phyloP scores from a whole-genome alignment of 2,329 filamentous ascomycete species.

The Beauveria pseudobassiana region DNA sequence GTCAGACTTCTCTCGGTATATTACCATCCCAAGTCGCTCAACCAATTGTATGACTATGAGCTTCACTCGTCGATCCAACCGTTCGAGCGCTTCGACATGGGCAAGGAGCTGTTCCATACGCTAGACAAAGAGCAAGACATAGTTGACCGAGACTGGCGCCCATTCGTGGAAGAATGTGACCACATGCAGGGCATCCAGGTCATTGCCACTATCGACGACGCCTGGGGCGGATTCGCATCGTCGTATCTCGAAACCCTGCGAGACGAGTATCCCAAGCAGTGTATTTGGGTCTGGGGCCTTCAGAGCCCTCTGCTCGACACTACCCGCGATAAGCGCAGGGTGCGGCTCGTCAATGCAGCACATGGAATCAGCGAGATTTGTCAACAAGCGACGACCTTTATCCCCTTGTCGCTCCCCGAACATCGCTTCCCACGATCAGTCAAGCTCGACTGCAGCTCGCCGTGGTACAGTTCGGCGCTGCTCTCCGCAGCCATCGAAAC shows the following conservation, averaged over 20 bases:
- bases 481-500: conserved; percentile 72
- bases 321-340: conserved; percentile 41
- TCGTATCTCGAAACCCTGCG: conserved; percentile 69
- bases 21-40: conserved; percentile 80
- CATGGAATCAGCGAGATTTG: conserved; percentile 62
- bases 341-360: conserved; percentile 66
- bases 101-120: conserved; percentile 65
- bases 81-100: conserved; percentile 84
- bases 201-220: conserved; percentile 64
- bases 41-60: conserved; percentile 84
- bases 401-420: conserved; percentile 64
- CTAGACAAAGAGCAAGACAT: conserved; percentile 78
- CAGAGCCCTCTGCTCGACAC: conserved; percentile 53
- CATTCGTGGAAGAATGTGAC: conserved; percentile 89
- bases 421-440: conserved; percentile 48
- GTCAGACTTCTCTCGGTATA: conserved; percentile 95
- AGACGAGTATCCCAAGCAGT: conserved; percentile 86
- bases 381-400: conserved; percentile 65
- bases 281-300: conserved; percentile 80
- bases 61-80: conserved; percentile 72
- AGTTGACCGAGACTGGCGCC: conserved; percentile 80
- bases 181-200: conserved; percentile 83
- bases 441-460: conserved; percentile 52
- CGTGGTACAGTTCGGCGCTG: conserved; percentile 76
- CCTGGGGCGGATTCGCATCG: conserved; percentile 71